These are phyloP conservation scores for Boletus sensibilis DNA, from an alignment of 768 basidiomycete species.

Conservation along the genomic window DNA sequence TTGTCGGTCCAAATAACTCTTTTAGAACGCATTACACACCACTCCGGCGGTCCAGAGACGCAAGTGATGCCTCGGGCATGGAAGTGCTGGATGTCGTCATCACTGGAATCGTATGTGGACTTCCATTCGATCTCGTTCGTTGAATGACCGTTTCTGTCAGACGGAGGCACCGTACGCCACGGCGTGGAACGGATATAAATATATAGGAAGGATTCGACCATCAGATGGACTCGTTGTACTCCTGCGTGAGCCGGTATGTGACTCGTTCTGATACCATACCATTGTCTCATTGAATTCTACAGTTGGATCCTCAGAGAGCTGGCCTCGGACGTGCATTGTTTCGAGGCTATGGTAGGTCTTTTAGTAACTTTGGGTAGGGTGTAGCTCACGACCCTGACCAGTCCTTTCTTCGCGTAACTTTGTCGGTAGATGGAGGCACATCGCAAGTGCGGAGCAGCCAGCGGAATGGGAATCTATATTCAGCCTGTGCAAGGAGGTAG, in stretches of 20 bases:
- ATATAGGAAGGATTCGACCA: constrained; percentile 57
- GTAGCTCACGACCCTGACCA: constrained; percentile 23
- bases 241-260: constrained; percentile 49
- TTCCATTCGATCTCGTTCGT: neutral
- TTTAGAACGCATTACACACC: constrained; percentile 43
- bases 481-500: constrained; percentile 45
- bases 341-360: constrained; percentile 46
- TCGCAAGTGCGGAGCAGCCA: constrained; percentile 33
- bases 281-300: constrained; percentile 1
- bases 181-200: constrained; percentile 57
- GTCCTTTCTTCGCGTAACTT: constrained; percentile 52
- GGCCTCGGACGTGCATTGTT: constrained; percentile 40
- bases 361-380: neutral
- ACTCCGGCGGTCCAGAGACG: constrained; percentile 12
- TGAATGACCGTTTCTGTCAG: constrained; percentile 28
- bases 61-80: constrained; percentile 10
- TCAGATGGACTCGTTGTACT: constrained; percentile 60
- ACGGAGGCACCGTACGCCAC: constrained; percentile 45
- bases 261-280: neutral
- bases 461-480: constrained; percentile 54
- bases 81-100: constrained; percentile 49
- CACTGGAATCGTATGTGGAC: constrained; percentile 46
- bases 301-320: constrained; percentile 28
- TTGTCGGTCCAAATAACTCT: constrained; percentile 33
- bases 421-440: constrained; percentile 46